Conservation (phyloP, 2,329 filamentous ascomycete genomes). For the Esteya vermicola region DNA sequence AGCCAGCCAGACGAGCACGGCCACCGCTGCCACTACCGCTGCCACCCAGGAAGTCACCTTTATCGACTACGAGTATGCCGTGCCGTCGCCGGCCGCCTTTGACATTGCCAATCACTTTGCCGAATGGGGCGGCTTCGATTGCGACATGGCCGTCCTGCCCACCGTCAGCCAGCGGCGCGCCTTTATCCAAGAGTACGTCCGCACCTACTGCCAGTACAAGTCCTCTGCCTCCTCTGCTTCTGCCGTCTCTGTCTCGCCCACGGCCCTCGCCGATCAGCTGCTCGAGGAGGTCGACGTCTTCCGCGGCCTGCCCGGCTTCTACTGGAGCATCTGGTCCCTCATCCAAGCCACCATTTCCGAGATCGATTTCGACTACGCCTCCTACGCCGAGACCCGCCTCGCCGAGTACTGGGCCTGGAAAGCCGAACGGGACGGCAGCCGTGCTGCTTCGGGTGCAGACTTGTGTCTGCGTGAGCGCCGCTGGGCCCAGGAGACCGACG, state of each 20-base stretch:
- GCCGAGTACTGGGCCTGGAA: constrained; percentile 93
- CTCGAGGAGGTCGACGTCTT: constrained; percentile 74
- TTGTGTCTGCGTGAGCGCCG: constrained; percentile 62
- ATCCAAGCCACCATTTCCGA: constrained; percentile 90
- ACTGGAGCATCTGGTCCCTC: constrained; percentile 86
- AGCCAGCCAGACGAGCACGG: background rate
- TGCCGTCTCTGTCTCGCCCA: too few relatives aligned
- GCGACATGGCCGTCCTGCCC: constrained; percentile 74
- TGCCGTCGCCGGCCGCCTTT: constrained; percentile 85
- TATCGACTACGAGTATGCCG: constrained; percentile 98
- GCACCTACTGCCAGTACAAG: constrained; percentile 58
- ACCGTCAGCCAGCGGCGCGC: constrained; percentile 60
- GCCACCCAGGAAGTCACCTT: constrained; percentile 51
- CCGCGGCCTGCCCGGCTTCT: constrained; percentile 79
- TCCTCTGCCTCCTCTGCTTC: too few relatives aligned
- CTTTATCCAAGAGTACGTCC: constrained; percentile 75
- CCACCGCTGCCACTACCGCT: background rate
- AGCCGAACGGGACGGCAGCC: constrained; percentile 51
- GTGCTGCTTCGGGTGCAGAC: constrained; percentile 36
- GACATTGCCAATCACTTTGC: constrained; percentile 97
- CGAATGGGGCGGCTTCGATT: constrained; percentile 95
- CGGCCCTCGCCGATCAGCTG: constrained; percentile 53
- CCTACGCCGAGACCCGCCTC: constrained; percentile 73
- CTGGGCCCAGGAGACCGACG: constrained; percentile 48
- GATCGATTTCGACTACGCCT: constrained; percentile 93